phyloP scores from a whole-genome alignment of 805 yeast genomes.

The Candida tibetensis region DNA sequence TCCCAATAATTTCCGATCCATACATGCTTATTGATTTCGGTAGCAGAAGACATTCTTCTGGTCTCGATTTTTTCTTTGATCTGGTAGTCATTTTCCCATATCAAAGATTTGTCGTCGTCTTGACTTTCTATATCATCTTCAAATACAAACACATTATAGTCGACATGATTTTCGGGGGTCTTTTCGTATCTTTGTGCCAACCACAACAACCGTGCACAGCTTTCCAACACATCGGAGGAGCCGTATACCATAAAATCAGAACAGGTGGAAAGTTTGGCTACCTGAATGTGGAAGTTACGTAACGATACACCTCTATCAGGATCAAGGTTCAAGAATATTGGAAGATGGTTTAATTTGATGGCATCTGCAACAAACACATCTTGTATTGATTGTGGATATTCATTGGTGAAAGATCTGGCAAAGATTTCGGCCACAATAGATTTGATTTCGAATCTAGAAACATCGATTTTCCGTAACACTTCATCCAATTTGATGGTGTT shows the following conservation, averaged over 20 bases:
- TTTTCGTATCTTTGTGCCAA: slow-evolving; percentile 34
- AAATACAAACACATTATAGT: slow-evolving; percentile 23
- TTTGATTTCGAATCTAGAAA: slow-evolving; percentile 35
- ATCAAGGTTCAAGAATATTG: slow-evolving; percentile 57
- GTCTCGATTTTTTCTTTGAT: slow-evolving; percentile 81
- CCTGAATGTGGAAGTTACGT: slow-evolving; percentile 84
- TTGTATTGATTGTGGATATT: slow-evolving; percentile 15
- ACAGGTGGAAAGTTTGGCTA: slow-evolving; percentile 69
- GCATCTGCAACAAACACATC: slow-evolving; percentile 42
- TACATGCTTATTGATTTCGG: slow-evolving; percentile 50
- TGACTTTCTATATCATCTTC: slow-evolving; percentile 7
- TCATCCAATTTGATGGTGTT: slow-evolving; percentile 57
- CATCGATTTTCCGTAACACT: slow-evolving; percentile 48
- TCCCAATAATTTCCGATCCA: slow-evolving; percentile 88
- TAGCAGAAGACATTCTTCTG: slow-evolving; percentile 77
- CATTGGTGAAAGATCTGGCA: slow-evolving; percentile 18
- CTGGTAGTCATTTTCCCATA: slow-evolving; percentile 67
- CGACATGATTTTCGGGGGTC: slow-evolving; percentile 1
- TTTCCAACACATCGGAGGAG: slow-evolving; percentile 12
- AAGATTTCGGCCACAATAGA: slow-evolving; percentile 20
- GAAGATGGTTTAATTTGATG: slow-evolving; percentile 41
- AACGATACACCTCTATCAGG: slow-evolving; percentile 72
- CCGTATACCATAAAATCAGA: slow-evolving; percentile 74
- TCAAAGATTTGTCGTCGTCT: slow-evolving; percentile 9
- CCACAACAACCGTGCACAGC: slow-evolving; percentile 34